Conservation (phyloP, 2,329 filamentous ascomycete species). For the Byssothecium circinans region DNA sequence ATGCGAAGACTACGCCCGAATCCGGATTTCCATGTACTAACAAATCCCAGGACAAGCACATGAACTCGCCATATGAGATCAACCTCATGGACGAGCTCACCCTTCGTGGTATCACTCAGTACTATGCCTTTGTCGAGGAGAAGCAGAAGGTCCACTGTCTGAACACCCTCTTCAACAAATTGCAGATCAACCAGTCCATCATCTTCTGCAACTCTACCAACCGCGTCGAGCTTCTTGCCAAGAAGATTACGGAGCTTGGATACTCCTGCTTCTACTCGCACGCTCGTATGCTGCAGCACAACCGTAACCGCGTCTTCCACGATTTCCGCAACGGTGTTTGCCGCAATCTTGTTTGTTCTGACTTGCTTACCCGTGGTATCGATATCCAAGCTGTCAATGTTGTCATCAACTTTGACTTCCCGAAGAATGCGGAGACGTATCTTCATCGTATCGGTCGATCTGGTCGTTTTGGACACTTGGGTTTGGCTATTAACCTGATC, state of each 20-base stretch:
- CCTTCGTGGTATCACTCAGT: conserved; percentile 95
- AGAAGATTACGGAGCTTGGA: conserved; percentile 98
- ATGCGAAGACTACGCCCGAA: conserved; percentile 8
- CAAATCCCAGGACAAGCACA: conserved; percentile 77
- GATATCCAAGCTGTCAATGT: conserved; percentile 99
- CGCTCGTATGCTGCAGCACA: conserved; percentile 95
- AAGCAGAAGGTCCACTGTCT: conserved; percentile 99
- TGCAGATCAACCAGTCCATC: conserved; percentile 99
- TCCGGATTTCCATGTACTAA: conserved; percentile 9
- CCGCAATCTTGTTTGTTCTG: conserved; percentile 96
- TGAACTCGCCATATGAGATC: conserved; percentile 95
- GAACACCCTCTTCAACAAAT: conserved; percentile 97
- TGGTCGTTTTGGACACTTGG: conserved; percentile 93
- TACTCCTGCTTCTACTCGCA: conserved; percentile 99
- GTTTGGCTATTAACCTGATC: conserved; percentile 97
- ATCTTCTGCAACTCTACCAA: conserved; percentile 99
- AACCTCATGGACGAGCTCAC: conserved; percentile 99
- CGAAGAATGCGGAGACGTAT: conserved; percentile 98
- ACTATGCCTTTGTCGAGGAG: conserved; percentile 98
- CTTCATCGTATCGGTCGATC: conserved; percentile 97
- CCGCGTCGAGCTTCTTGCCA: conserved; percentile 92
- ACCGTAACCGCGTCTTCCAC: conserved; percentile 97
- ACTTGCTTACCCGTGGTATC: conserved; percentile 95
- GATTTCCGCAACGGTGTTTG: conserved; percentile 98
- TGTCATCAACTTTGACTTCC: conserved; percentile 99